phyloP scores from a whole-genome alignment of 768 basidiomycete species.

The Gloeopeniophorella convolvens region DNA sequence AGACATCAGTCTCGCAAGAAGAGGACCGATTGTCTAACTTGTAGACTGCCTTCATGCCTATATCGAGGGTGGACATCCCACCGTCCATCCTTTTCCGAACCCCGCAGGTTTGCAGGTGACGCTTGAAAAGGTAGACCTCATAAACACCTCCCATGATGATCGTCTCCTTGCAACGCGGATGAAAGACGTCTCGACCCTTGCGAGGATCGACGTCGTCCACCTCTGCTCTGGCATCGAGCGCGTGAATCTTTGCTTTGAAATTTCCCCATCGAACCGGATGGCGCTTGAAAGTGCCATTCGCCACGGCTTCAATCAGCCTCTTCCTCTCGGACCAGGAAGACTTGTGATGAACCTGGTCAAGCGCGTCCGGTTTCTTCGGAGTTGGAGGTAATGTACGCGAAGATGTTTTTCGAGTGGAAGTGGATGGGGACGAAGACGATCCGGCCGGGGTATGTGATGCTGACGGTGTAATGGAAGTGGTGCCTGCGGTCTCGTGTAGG shows the following conservation, averaged over 20 bases:
- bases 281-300: neutral
- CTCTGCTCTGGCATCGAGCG: neutral
- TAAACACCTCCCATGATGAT: neutral
- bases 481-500: no score
- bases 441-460: no score
- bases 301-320: no score
- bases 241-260: neutral
- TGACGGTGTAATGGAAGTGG: no score
- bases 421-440: no score
- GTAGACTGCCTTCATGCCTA: neutral
- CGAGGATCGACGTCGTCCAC: neutral
- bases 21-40: neutral
- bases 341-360: no score
- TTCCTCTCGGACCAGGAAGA: no score
- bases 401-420: no score
- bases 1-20: neutral
- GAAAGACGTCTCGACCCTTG: neutral
- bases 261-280: neutral
- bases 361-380: no score
- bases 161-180: neutral
- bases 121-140: neutral
- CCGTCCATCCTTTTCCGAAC: neutral
- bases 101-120: neutral
- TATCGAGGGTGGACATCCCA: neutral
- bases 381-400: no score